phyloP scores from a whole-genome alignment of 129 eudicot species.

The Centaurea solstitialis region DNA sequence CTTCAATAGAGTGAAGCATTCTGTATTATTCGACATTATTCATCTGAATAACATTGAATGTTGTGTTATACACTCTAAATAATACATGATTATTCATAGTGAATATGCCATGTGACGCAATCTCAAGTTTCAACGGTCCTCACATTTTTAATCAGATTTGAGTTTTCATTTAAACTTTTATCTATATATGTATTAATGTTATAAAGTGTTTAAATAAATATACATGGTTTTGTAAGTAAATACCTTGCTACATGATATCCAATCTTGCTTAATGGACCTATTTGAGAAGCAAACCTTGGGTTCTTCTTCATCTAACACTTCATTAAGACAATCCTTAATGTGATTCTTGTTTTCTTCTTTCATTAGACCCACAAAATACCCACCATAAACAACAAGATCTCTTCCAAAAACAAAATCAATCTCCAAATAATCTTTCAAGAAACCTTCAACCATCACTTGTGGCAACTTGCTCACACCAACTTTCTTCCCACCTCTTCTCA shows the following conservation, averaged over 20 bases:
- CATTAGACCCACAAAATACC: conserved; percentile 61
- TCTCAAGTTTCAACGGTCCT: no score
- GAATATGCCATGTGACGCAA: no score
- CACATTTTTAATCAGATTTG: no score
- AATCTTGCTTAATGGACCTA: conserved; percentile 29
- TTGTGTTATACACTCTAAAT: no score
- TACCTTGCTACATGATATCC: conserved; percentile 55
- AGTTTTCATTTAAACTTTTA: no score
- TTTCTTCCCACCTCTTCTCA: conserved; percentile 46
- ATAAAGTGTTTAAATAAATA: no score
- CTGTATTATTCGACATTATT: no score
- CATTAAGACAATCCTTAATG: conserved; percentile 10
- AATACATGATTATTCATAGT: no score
- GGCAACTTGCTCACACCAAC: conserved; percentile 72
- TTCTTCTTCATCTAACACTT: conserved; percentile 28
- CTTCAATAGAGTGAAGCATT: no score
- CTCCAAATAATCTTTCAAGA: conserved; percentile 70
- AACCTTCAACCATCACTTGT: conserved; percentile 72
- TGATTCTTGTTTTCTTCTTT: conserved; percentile 48
- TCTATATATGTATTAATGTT: no score
- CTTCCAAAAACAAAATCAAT: conserved; percentile 63
- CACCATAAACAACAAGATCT: conserved; percentile 48
- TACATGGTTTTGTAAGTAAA: not conserved
- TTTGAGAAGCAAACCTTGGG: conserved; percentile 25
- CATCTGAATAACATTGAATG: no score